Evolutionary conservation across 2,329 filamentous ascomycete genomes (phyloP), one percentile per base, ranked within the genome.

Genomic region (Alternaria tenuissima): DNA sequence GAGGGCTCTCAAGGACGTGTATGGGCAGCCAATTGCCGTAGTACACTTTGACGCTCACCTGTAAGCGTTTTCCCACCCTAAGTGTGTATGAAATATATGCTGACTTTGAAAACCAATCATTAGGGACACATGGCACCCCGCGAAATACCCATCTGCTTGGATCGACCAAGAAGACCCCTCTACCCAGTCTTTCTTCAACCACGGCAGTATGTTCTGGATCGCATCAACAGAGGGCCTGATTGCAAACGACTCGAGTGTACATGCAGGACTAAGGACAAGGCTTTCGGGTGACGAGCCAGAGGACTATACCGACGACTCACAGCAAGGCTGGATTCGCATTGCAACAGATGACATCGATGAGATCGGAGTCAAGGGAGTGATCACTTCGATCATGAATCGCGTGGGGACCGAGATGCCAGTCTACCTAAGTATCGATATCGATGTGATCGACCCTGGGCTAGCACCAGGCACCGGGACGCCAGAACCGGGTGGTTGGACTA

Each of bases 151-250:
- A 0, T 89, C 86, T 16, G 88, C 89, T 56, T 97, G 93, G 93
- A 76, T 84, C 12, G 81, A 84, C 58, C 68, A 76, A 2, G 72
- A 77, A 18, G 79, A 83, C 54, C 78, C 82, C 7, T 86, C 85
- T 3, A 85, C 87, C 61, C 91, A 92, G 76, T 85, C 87, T 2
- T 86, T 89, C 68, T 95, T 96, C 81, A 96, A 89, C 73, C 93
- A 97, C 78, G 93, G 94, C 5, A 92, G 88, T 67, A 95, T 96
- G 89, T 96, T 96, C 84, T 94, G 92, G 90, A 86, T 94, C 67
- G 93, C 93, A 6, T 89, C 89, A 49, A 88, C 89, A 30, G 93
- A 96, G 77, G 92, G 91, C 0, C 81, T 97, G 26, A 89, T 96
- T 59, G 84, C 87, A 61, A 94, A 94, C 77, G 81, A 83, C 14